A percentile compares a stretch with the other conserved stretches of the same genome.
phyloP scores from a whole-genome alignment of 192 early-diverging fungal species.

The Gryganskiella cystojenkinii region DNA sequence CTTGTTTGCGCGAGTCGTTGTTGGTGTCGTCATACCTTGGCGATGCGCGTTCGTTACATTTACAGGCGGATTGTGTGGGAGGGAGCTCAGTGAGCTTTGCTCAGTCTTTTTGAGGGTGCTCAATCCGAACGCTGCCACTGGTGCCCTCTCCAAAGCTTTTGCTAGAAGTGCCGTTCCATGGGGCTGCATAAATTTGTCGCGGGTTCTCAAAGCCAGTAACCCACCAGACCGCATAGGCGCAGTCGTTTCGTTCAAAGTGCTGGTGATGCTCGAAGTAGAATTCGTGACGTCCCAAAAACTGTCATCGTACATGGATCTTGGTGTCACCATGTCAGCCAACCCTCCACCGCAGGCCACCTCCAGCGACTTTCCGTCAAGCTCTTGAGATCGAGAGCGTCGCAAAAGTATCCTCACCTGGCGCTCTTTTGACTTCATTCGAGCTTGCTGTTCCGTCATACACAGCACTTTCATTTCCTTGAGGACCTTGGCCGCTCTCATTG shows the following conservation, averaged over 20 bases:
- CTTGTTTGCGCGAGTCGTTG: not conserved
- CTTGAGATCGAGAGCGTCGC: not conserved
- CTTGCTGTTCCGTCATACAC: constrained; percentile 16
- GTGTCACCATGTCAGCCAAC: too few species aligned
- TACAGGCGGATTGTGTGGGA: too few species aligned
- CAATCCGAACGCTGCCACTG: not conserved
- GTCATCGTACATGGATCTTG: too few species aligned
- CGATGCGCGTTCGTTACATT: too few species aligned
- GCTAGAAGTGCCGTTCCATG: not conserved
- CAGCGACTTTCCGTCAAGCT: too few species aligned
- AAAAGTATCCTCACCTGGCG: not conserved
- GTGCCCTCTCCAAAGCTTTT: not conserved
- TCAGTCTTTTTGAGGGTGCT: not conserved
- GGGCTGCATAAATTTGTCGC: constrained; percentile 10
- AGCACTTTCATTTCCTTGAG: constrained; percentile 27
- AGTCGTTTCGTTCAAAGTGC: not conserved
- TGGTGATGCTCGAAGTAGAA: not conserved
- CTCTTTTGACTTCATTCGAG: not conserved
- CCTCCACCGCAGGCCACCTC: too few species aligned
- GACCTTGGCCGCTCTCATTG: constrained; percentile 10
- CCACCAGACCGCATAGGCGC: too few species aligned
- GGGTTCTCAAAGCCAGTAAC: too few species aligned
- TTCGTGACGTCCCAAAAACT: not conserved
- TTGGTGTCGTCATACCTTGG: too few species aligned
- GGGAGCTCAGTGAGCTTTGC: not conserved